A percentile compares a stretch with the other conserved stretches of the same genome.
Evolutionary conservation across 192 early-diverging fungal genomes (phyloP).

Genomic region (Entomortierella chlamydospora): DNA sequence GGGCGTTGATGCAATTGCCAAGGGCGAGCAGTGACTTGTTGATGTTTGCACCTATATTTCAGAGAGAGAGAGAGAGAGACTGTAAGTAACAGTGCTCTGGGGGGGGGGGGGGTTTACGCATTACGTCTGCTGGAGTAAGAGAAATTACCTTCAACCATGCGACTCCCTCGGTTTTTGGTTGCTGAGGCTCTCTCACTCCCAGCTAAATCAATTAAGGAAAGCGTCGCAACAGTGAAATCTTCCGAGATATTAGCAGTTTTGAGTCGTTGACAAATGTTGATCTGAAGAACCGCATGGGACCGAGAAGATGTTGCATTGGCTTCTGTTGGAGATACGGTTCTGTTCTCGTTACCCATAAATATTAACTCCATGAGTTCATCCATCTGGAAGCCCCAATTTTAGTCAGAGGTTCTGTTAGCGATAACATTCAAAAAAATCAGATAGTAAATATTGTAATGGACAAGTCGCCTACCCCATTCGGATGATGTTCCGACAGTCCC

Average conservation of each 20-base stretch:
- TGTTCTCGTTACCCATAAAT: slow-evolving; percentile 69
- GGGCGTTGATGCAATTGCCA: slow-evolving; percentile 96
- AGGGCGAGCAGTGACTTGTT: slow-evolving; percentile 95
- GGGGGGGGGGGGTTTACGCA: too few species aligned
- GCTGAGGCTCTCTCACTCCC: slow-evolving; percentile 96
- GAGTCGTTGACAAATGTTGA: slow-evolving; percentile 36
- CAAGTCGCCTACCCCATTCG: slow-evolving; percentile 39
- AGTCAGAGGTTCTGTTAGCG: background rate
- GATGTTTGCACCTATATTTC: slow-evolving; percentile 90
- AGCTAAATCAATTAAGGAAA: slow-evolving; percentile 96
- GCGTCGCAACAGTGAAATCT: slow-evolving; percentile 62
- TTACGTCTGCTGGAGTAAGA: background rate
- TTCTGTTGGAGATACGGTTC: slow-evolving; percentile 88
- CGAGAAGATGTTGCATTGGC: slow-evolving; percentile 94
- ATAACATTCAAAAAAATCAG: slow-evolving; percentile 18
- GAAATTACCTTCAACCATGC: slow-evolving; percentile 71
- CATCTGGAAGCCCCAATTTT: slow-evolving; percentile 37
- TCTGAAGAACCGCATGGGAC: slow-evolving; percentile 86
- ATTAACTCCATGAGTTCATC: slow-evolving; percentile 80
- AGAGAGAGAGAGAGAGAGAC: background rate
- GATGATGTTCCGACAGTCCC: slow-evolving; percentile 75
- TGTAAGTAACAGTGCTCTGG: too few species aligned
- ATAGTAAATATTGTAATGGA: background rate
- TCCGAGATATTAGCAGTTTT: slow-evolving; percentile 50
- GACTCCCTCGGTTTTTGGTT: slow-evolving; percentile 86